Percentiles rank a stretch among this genome's conserved stretches.
These are phyloP conservation scores for Thelonectria discophora DNA, from an alignment of 2,329 filamentous ascomycete genomes.

Conservation along the genomic window DNA sequence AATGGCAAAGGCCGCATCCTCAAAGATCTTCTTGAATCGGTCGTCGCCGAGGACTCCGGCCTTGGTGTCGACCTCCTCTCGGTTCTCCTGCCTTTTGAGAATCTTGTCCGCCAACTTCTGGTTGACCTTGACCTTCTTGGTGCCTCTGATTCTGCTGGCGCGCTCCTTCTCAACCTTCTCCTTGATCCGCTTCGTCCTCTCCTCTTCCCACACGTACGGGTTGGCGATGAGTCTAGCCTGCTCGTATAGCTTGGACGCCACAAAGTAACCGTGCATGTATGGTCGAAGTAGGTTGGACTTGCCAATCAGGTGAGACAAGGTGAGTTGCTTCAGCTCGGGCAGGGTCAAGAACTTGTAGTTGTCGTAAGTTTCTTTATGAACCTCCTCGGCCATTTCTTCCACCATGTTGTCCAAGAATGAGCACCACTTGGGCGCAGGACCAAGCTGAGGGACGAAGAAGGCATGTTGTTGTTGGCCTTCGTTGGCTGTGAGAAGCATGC, in stretches of 20 bases:
- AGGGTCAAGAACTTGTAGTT: conserved; percentile 98
- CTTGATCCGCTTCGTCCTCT: conserved; percentile 88
- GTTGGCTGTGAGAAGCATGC: conserved; percentile 96
- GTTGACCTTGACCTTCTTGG: conserved; percentile 98
- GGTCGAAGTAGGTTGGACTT: conserved; percentile 89
- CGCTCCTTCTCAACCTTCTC: conserved; percentile 97
- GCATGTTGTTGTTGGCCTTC: conserved; percentile 95
- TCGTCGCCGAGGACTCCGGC: conserved; percentile 80
- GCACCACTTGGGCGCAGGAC: conserved; percentile 94
- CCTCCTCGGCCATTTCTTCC: conserved; percentile 95
- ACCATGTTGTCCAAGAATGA: conserved; percentile 97
- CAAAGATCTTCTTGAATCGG: conserved; percentile 88
- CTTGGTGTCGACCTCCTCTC: conserved; percentile 64
- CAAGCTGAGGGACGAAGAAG: conserved; percentile 93
- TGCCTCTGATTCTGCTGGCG: conserved; percentile 91
- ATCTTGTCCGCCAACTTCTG: conserved; percentile 79
- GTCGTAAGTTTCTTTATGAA: conserved; percentile 86
- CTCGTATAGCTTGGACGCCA: conserved; percentile 93
- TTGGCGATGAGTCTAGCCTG: conserved; percentile 93
- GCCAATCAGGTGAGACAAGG: conserved; percentile 87
- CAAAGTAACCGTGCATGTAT: conserved; percentile 99
- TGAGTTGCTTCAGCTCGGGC: conserved; percentile 84
- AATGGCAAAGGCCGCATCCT: conserved; percentile 91
- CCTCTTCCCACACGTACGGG: conserved; percentile 92
- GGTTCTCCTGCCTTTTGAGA: conserved; percentile 70